A percentile compares a stretch with the other conserved stretches of the same genome.
Conservation (phyloP, 176 grass and related monocot species). For the Sorghum bicolor region Sorghum_bicolor_NCBIv3 NC_012873.2:52238501-52239000, state of each 20-base stretch:
- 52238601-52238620: not conserved
- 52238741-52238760: not conserved
- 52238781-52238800: not conserved
- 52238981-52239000: too few species aligned
- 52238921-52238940: not conserved
- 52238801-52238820: conserved; percentile 12
- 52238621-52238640: not conserved
- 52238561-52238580: not conserved
- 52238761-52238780: conserved; percentile 3
- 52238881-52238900: not conserved
- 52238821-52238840: not conserved
- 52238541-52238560: not conserved
- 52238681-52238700: not conserved
- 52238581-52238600: not conserved
- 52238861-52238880: not conserved
- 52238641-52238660: not conserved
- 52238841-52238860: not conserved
- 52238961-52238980: too few species aligned
- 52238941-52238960: too few species aligned
- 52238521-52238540: not conserved
- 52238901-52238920: not conserved
- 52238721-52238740: not conserved
- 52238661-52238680: not conserved
- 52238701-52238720: not conserved
- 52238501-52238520: too few species aligned